Percentiles rank a stretch among this genome's conserved stretches.
These are phyloP conservation scores for Luzula sylvatica DNA, from an alignment of 176 grass and related monocot genomes.

Conservation along the genomic window DNA sequence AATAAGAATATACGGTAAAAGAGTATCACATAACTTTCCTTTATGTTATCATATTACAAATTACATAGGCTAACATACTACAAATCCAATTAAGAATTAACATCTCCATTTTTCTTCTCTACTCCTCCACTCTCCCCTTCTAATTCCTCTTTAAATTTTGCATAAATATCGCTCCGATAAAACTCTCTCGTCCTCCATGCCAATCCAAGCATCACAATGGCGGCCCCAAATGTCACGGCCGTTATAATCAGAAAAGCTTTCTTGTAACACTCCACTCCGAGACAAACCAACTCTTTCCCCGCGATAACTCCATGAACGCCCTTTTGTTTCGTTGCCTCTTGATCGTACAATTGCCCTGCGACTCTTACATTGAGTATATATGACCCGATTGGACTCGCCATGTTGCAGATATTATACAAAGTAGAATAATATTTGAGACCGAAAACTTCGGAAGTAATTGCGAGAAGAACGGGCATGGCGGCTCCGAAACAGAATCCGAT, in stretches of 20 bases:
- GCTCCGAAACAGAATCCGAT: constrained; percentile 40
- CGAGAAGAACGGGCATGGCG: not conserved
- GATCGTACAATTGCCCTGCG: constrained; percentile 29
- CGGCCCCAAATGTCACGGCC: constrained; percentile 32
- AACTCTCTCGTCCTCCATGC: constrained; percentile 57
- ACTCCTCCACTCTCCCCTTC: not conserved
- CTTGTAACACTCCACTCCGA: constrained; percentile 51
- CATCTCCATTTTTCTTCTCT: too few relatives aligned
- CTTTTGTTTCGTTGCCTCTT: constrained; percentile 37
- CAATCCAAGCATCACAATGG: constrained; percentile 39
- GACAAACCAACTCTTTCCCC: constrained; percentile 32
- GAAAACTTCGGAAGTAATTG: not conserved
- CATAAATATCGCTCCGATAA: constrained; percentile 56
- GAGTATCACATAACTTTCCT: too few relatives aligned
- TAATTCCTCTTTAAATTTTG: constrained; percentile 37
- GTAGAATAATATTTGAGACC: constrained; percentile 27
- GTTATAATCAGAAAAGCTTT: constrained; percentile 48
- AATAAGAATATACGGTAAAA: too few relatives aligned
- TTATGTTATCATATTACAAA: too few relatives aligned
- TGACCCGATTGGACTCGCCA: constrained; percentile 52
- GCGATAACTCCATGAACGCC: not conserved
- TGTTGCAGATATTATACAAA: constrained; percentile 67
- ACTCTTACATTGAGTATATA: constrained; percentile 62
- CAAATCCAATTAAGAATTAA: too few relatives aligned
- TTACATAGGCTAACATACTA: too few relatives aligned